Base-by-base conservation (phyloP, 2,329 filamentous ascomycete species). In the Fusarium aywerte region DNA sequence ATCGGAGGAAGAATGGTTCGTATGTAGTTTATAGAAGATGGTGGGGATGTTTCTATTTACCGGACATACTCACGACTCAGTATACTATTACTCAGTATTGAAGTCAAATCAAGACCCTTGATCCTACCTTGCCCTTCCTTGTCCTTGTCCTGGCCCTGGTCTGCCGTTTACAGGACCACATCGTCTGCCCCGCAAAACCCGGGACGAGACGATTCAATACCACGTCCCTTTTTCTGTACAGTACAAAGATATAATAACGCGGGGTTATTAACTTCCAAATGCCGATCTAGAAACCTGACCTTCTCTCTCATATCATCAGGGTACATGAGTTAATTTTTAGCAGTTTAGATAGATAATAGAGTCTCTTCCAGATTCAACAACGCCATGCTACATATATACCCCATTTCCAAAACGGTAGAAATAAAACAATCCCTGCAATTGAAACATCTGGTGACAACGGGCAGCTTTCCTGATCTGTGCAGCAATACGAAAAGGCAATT, bases 341-440 rank as follows among this genome's bases (percentile, higher is more conserved):
- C 18, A 36, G 3, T 48, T 13, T 21, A 33, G 31, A 21, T 23
- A 47, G 20, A 33, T 25, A n/a, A 33, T 33, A 20, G 21, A 48
- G 31, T 35, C 31, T 35, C 21, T 11, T 35, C 16, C n/a, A 49
- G 15, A 42, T 49, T 33, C 27, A 48, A 32, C 16, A 62, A 48
- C 57, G 60, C 63, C 60, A 63, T 44, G 29, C 32, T 36, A 63
- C 59, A 63, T 16, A 25, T 58, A 23, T 39, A 50, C 51, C 60
- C 60, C 50, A 45, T 25, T 32, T 40, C 7, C 20, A 25, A 32
- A 62, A 58, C 50, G 50, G 32, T 44, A 63, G 32, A 62, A 56
- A 48, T 18, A 50, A 15, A 25, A 15, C 16, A 60, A 48, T 11
- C 31, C 58, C 21, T 62, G 35, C 9, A 47, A 31, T 15, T 23